Evolutionary conservation across 2,329 filamentous ascomycete genomes (phyloP), one percentile per base, ranked within the genome.

Genomic region (Botrytis squamosa): DNA sequence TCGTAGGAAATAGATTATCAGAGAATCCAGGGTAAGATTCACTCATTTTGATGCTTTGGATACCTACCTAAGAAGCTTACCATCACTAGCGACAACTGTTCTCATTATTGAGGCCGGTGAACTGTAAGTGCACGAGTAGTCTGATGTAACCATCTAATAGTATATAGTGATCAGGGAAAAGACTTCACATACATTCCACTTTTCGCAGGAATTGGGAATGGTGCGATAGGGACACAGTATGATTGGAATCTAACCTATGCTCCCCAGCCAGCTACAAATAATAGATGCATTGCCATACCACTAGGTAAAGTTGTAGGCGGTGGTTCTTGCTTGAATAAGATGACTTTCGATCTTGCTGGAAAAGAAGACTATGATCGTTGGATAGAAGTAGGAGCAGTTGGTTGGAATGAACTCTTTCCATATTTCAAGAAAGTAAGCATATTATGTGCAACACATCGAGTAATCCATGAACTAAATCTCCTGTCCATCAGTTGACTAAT

Each of bases 311-410:
- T 74, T 73, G 80, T 38, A 79, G 84, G 64, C 83, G 84, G 85
- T 77, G 79, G 77, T 8, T 81, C 78, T 59, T 82, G 79, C 0
- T 81, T 84, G 52, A 80, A 80, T 44, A 70, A 76, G 40, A 75
- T 80, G 77, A 75, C 74, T 6, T 80, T 75, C 63, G 77, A 80
- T 71, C 74, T 77, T 22, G 74, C 74, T 16, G 71, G 73, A 8
- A 68, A 71, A 46, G 55, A 71, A 46, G 77, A 79, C 63, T 83
- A 84, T 67, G 78, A 85, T 72, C 77, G 80, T 1, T 86, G 84
- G 84, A 80, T 81, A 62, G 77, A 79, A 10, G 75, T 86, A 7
- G 84, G 84, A 0, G 85, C 84, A 64, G 76, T 84, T 84, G 79
- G 79, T n/a, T 84, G 82, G 78, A 76, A 82, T n/a, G 78, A 69